Evolutionary conservation across 1,284 basidiomycete genomes (phyloP).

Genomic region (Leccinum angustisporum): DNA sequence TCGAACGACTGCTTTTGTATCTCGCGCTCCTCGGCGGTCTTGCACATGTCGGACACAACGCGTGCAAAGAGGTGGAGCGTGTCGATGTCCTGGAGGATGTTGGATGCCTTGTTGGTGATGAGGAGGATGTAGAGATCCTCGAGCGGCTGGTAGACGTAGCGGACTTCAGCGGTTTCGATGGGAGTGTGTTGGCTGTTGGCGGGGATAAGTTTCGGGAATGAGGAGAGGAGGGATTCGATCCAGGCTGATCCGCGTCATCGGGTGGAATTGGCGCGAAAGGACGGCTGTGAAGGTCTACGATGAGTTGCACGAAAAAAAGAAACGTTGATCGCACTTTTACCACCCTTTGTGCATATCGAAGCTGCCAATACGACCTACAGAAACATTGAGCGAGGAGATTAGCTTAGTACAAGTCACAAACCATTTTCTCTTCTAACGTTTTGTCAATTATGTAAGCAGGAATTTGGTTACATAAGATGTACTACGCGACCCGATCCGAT

Average conservation of each 20-base stretch:
- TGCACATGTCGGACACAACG: slow-evolving; percentile 91
- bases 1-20: slow-evolving; percentile 94
- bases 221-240: slow-evolving; percentile 93
- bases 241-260: background rate
- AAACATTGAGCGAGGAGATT: background rate
- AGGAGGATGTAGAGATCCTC: slow-evolving; percentile 98
- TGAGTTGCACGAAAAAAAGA: background rate
- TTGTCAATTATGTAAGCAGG: too few species aligned
- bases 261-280: slow-evolving; percentile 94
- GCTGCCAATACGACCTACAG: slow-evolving; percentile 84
- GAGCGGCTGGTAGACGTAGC: slow-evolving; percentile 97
- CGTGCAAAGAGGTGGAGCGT: slow-evolving; percentile 93
- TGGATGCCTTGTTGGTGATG: slow-evolving; percentile 97
- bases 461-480: too few species aligned
- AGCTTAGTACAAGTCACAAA: too few species aligned
- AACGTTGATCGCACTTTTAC: slow-evolving; percentile 65
- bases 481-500: too few species aligned
- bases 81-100: slow-evolving; percentile 98
- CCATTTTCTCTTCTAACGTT: too few species aligned
- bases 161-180: slow-evolving; percentile 88
- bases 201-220: slow-evolving; percentile 79
- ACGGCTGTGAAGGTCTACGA: slow-evolving; percentile 60
- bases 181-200: slow-evolving; percentile 81
- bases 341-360: slow-evolving; percentile 91
- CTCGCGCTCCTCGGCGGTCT: slow-evolving; percentile 86